phyloP scores from a whole-genome alignment of 2,329 filamentous ascomycete genomes.

The Harringtonia aguacate region DNA sequence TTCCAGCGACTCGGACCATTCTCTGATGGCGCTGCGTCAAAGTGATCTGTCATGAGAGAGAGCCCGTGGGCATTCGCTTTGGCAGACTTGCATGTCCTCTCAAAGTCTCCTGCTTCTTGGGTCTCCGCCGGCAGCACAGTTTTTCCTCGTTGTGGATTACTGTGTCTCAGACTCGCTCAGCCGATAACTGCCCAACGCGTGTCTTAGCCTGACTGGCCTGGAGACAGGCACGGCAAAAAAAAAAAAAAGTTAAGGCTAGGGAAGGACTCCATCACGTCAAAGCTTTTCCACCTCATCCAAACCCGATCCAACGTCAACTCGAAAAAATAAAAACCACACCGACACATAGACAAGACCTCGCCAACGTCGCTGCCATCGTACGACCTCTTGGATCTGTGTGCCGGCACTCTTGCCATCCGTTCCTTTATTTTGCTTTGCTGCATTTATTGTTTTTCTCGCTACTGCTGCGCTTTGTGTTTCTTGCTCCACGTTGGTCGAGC shows the following conservation, averaged over 20 bases:
- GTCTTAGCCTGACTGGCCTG: not conserved
- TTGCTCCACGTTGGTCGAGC: too few species aligned
- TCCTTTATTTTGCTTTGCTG: not conserved
- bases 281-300: not conserved
- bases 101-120: too few species aligned
- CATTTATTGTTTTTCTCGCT: too few species aligned
- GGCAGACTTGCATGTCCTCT: too few species aligned
- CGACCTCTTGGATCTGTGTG: not conserved
- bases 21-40: too few species aligned
- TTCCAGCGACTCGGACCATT: too few species aligned
- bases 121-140: too few species aligned
- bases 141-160: not conserved
- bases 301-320: not conserved
- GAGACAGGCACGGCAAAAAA: not conserved
- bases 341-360: not conserved
- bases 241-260: not conserved
- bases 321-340: not conserved
- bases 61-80: too few species aligned
- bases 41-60: too few species aligned
- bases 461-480: not conserved
- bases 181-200: slow-evolving; percentile 6
- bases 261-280: not conserved
- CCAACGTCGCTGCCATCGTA: not conserved
- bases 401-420: not conserved
- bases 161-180: not conserved